phyloP scores from a whole-genome alignment of 306 rosid genomes.

The Calophaca sinica region DNA sequence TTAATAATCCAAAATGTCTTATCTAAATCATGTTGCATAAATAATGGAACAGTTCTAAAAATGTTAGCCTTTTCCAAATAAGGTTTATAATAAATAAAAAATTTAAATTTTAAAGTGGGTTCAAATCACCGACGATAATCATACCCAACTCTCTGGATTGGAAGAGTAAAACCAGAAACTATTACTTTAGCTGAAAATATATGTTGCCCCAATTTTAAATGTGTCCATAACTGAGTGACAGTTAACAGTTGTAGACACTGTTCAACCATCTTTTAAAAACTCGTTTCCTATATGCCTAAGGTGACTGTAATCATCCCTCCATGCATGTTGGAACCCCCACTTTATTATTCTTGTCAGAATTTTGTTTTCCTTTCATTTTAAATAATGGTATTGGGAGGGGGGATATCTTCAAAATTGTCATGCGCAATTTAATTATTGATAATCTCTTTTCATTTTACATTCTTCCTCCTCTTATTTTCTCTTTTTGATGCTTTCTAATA shows the following conservation, averaged over 20 bases:
- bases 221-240: neutral
- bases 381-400: neutral
- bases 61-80: neutral
- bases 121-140: neutral
- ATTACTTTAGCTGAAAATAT: neutral
- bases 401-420: too few relatives aligned
- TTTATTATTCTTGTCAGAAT: neutral
- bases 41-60: neutral
- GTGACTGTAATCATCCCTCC: too few relatives aligned
- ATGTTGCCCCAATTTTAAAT: neutral
- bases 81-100: neutral
- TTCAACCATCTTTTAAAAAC: neutral
- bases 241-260: neutral
- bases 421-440: neutral
- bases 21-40: neutral
- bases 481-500: neutral
- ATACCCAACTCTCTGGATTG: neutral
- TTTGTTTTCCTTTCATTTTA: neutral
- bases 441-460: neutral
- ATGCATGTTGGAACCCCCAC: neutral
- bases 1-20: neutral
- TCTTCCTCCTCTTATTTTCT: neutral
- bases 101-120: neutral
- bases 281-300: neutral
- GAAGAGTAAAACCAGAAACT: neutral